Percentiles rank a stretch among this genome's conserved stretches.
Evolutionary conservation across 768 basidiomycete species (phyloP).

Genomic region (Boletus subparvulus): DNA sequence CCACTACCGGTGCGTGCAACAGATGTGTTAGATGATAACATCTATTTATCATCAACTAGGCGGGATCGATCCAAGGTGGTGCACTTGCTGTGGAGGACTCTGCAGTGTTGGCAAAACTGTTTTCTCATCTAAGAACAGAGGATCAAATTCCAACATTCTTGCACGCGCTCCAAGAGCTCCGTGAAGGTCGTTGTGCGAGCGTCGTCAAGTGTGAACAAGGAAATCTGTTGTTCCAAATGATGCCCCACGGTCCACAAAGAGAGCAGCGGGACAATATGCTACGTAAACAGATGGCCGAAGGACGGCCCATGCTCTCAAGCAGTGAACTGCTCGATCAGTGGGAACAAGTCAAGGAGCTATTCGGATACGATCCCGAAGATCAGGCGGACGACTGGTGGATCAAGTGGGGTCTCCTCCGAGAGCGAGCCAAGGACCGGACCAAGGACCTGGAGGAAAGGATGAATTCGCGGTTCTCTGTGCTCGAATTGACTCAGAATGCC

Average conservation of each 20-base stretch:
- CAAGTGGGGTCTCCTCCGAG: conserved; percentile 50
- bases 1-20: conserved; percentile 46
- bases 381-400: conserved; percentile 66
- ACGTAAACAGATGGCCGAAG: conserved; percentile 42
- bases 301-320: conserved; percentile 43
- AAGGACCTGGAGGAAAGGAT: conserved; percentile 19
- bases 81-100: conserved; percentile 62
- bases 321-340: conserved; percentile 35
- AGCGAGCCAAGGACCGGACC: conserved; percentile 33
- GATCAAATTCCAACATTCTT: conserved; percentile 53
- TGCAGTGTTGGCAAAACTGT: conserved; percentile 57
- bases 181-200: conserved; percentile 50
- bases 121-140: conserved; percentile 47
- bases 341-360: conserved; percentile 52
- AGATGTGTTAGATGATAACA: neutral
- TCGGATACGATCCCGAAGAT: conserved; percentile 52
- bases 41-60: conserved; percentile 34
- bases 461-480: conserved; percentile 1
- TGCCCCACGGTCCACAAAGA: conserved; percentile 44
- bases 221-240: conserved; percentile 45
- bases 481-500: neutral
- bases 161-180: conserved; percentile 56
- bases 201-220: conserved; percentile 46
- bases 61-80: conserved; percentile 51
- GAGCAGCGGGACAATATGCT: conserved; percentile 45